Conservation (phyloP, 768 basidiomycete species). For the Boletus bicolor region DNA sequence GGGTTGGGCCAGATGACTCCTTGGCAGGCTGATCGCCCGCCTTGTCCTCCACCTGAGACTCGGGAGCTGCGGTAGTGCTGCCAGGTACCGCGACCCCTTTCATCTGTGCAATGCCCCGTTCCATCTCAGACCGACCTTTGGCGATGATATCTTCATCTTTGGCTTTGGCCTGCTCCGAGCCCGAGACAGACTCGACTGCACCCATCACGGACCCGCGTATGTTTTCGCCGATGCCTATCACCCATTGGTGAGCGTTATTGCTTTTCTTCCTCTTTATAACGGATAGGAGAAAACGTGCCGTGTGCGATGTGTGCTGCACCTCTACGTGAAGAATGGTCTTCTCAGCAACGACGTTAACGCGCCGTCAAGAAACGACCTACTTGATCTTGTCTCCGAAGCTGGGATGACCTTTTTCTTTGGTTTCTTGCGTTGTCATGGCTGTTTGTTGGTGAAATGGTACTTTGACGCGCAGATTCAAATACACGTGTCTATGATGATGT, state of each 20-base stretch:
- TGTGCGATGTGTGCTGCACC: constrained; percentile 38
- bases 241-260: constrained; percentile 1
- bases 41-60: not conserved
- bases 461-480: not conserved
- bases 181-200: constrained; percentile 35
- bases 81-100: constrained; percentile 10
- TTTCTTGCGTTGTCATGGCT: constrained; percentile 2
- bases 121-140: constrained; percentile 39
- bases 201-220: constrained; percentile 43
- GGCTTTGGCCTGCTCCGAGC: constrained; percentile 20
- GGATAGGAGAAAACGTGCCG: constrained; percentile 21
- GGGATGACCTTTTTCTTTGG: not conserved
- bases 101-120: constrained; percentile 37
- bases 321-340: constrained; percentile 12
- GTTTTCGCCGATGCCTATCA: constrained; percentile 42
- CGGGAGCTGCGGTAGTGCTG: not conserved
- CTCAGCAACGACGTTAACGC: not conserved
- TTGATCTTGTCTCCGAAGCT: constrained; percentile 17
- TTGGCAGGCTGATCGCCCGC: not conserved
- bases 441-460: not conserved
- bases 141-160: constrained; percentile 36
- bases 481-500: constrained; percentile 18
- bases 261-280: not conserved
- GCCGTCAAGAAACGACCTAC: not conserved
- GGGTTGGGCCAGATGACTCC: not conserved